These are phyloP conservation scores for Plasmodium gaboni DNA, from an alignment of 169 alveolate species.

Conservation along the genomic window DNA sequence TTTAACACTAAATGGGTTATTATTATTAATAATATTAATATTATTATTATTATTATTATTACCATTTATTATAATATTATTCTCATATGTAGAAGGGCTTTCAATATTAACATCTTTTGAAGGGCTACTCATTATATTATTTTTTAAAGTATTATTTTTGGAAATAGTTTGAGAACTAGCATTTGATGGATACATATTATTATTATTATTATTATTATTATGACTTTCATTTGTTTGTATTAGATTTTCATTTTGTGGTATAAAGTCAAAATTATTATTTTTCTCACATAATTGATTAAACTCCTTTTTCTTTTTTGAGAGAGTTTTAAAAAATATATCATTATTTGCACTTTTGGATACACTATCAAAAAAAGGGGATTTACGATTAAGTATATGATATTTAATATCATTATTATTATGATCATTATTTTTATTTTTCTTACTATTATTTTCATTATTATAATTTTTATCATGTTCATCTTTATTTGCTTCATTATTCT, in stretches of 20 bases:
- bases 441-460: neutral
- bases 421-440: neutral
- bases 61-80: too few relatives aligned
- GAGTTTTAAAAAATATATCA: conserved; percentile 4
- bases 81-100: too few relatives aligned
- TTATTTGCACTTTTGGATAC: conserved; percentile 43
- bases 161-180: neutral
- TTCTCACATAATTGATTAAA: conserved; percentile 6
- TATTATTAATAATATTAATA: neutral
- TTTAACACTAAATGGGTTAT: neutral
- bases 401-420: conserved; percentile 6
- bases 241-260: neutral
- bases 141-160: neutral
- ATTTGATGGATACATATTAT: neutral
- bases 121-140: neutral
- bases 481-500: neutral
- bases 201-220: neutral
- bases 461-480: neutral
- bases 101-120: neutral
- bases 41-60: neutral
- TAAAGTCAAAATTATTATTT: neutral
- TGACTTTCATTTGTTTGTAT: neutral
- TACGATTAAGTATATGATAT: neutral
- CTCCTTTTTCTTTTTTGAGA: conserved; percentile 39
- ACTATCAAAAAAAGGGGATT: conserved; percentile 29